Evolutionary conservation across 1,139 yeast genomes (phyloP).

Genomic region (Sugiyamaella pinicola): DNA sequence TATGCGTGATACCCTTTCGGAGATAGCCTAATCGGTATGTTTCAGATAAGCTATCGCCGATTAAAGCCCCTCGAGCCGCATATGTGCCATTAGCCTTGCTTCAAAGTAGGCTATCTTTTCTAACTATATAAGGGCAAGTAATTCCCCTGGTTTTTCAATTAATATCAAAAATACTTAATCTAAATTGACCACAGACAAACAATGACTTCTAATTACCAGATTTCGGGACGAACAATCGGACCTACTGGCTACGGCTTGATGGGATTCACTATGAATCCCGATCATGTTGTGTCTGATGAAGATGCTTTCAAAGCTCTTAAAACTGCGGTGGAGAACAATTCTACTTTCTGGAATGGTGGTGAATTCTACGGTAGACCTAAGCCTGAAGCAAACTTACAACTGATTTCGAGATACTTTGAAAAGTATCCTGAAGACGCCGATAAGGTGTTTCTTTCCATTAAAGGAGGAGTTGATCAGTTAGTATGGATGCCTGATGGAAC

Average conservation of each 20-base stretch:
- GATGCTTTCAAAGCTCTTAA: slow-evolving; percentile 52
- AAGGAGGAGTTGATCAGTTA: slow-evolving; percentile 56
- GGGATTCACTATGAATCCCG: slow-evolving; percentile 60
- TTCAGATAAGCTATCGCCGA: not conserved
- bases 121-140: not conserved
- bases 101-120: not conserved
- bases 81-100: no score
- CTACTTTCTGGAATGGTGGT: slow-evolving; percentile 69
- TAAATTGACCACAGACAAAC: no score
- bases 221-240: slow-evolving; percentile 25
- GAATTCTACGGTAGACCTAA: slow-evolving; percentile 69
- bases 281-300: slow-evolving; percentile 48
- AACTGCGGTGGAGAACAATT: slow-evolving; percentile 53
- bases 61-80: slow-evolving; percentile 5
- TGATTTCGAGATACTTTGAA: slow-evolving; percentile 58
- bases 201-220: slow-evolving; percentile 17
- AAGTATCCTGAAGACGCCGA: slow-evolving; percentile 57
- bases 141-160: not conserved
- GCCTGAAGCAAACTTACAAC: slow-evolving; percentile 53
- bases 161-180: not conserved
- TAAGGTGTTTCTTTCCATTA: slow-evolving; percentile 61
- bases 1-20: not conserved
- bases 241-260: slow-evolving; percentile 61
- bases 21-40: not conserved
- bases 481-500: slow-evolving; percentile 53